phyloP scores from a whole-genome alignment of 768 basidiomycete genomes.

The Boletus subparvulus region DNA sequence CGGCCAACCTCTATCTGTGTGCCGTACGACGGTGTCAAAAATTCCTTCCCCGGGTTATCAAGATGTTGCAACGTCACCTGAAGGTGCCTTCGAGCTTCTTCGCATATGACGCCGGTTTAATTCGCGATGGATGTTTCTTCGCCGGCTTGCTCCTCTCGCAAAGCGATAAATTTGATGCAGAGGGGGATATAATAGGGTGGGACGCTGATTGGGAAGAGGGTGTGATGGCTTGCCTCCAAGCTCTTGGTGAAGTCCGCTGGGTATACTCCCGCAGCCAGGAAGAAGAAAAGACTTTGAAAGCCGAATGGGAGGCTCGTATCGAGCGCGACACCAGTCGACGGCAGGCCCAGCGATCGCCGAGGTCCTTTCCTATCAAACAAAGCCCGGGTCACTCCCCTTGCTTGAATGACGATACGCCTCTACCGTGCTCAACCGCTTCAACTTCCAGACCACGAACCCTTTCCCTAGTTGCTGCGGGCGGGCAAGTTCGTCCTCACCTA shows the following conservation, averaged over 20 bases:
- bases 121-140: constrained; percentile 89
- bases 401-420: constrained; percentile 19
- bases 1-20: constrained; percentile 46
- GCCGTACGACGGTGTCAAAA: constrained; percentile 49
- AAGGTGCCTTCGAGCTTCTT: constrained; percentile 54
- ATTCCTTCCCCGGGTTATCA: constrained; percentile 50
- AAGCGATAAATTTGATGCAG: constrained; percentile 37
- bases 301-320: constrained; percentile 43
- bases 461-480: constrained; percentile 34
- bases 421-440: constrained; percentile 11
- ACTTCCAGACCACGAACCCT: constrained; percentile 20
- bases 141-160: constrained; percentile 76
- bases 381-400: constrained; percentile 31
- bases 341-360: constrained; percentile 22
- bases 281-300: constrained; percentile 58
- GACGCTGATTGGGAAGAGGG: constrained; percentile 34
- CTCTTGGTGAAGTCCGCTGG: constrained; percentile 84
- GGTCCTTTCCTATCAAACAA: constrained; percentile 23
- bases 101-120: constrained; percentile 80
- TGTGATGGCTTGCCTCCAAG: constrained; percentile 58
- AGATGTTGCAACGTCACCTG: constrained; percentile 52
- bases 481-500: constrained; percentile 46
- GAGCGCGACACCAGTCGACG: constrained; percentile 33
- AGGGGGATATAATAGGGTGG: constrained; percentile 24
- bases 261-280: constrained; percentile 73